Percentiles rank a stretch among this genome's conserved stretches.
phyloP scores from a whole-genome alignment of 495 filamentous ascomycete genomes.

The Physcia stellaris region DNA sequence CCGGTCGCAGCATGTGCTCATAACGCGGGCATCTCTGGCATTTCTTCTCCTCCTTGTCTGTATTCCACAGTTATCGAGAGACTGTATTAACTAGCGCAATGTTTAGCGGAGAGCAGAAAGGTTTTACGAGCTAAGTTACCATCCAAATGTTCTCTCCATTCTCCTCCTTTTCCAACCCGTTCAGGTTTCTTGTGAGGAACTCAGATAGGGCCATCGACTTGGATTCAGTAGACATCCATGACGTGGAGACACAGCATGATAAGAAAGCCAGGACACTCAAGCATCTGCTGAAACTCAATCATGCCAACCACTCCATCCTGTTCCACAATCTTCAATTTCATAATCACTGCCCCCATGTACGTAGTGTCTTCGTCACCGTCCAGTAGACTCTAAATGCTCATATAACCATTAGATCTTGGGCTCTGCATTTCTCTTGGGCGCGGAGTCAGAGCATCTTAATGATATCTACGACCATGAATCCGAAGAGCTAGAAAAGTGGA shows the following conservation, averaged over 20 bases:
- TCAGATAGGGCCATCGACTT: slow-evolving; percentile 41
- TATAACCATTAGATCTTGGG: slow-evolving; percentile 41
- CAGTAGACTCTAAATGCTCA: slow-evolving; percentile 4
- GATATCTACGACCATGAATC: slow-evolving; percentile 66
- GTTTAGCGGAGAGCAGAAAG: too few species aligned
- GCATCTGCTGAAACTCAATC: slow-evolving; percentile 80
- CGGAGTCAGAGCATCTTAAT: slow-evolving; percentile 53
- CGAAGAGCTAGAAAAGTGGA: slow-evolving; percentile 65
- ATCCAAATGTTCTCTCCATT: slow-evolving; percentile 17
- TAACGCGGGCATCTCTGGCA: too few species aligned
- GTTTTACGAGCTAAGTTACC: too few species aligned
- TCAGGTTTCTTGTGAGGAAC: slow-evolving; percentile 10
- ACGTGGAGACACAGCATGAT: slow-evolving; percentile 64
- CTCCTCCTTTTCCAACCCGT: slow-evolving; percentile 18
- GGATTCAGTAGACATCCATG: slow-evolving; percentile 54
- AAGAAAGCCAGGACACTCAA: slow-evolving; percentile 74
- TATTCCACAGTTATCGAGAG: too few species aligned
- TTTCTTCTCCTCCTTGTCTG: too few species aligned
- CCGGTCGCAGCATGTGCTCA: too few species aligned
- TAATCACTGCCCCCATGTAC: slow-evolving; percentile 76
- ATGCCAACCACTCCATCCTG: slow-evolving; percentile 74
- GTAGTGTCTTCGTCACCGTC: slow-evolving; percentile 15
- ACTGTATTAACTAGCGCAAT: too few species aligned
- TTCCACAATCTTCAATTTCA: slow-evolving; percentile 67
- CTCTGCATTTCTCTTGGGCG: slow-evolving; percentile 76